Evolutionary conservation across 345 rosid species (phyloP).

Genomic region (Dipteronia sinensis): DNA sequence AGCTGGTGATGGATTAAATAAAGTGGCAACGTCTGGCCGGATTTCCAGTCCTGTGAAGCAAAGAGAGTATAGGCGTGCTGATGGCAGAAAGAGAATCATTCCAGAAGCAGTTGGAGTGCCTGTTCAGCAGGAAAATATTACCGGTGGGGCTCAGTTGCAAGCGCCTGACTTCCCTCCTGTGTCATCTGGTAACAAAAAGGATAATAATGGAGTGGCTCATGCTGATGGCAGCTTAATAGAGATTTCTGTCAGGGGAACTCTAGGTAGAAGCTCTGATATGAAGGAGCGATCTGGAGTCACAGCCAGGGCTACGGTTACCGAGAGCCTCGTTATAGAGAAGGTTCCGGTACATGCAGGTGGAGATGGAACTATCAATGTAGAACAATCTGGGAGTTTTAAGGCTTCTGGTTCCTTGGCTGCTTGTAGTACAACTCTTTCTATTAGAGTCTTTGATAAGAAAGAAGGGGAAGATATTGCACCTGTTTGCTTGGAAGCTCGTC

Average conservation of each 20-base stretch:
- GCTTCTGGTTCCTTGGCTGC: slow-evolving; percentile 48
- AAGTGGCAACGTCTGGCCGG: slow-evolving; percentile 46
- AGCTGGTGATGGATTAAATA: slow-evolving; percentile 56
- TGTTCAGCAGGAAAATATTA: slow-evolving; percentile 55
- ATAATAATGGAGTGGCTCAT: slow-evolving; percentile 45
- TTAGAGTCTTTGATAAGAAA: slow-evolving; percentile 87
- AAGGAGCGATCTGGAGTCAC: slow-evolving; percentile 79
- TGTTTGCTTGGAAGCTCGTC: slow-evolving; percentile 88
- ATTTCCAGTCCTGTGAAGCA: slow-evolving; percentile 89
- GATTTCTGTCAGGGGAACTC: slow-evolving; percentile 45
- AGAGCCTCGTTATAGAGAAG: slow-evolving; percentile 85
- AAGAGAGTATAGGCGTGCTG: slow-evolving; percentile 91
- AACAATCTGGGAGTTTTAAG: slow-evolving; percentile 59
- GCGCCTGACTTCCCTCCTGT: slow-evolving; percentile 41
- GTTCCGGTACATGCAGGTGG: slow-evolving; percentile 51
- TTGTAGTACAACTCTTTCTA: slow-evolving; percentile 39
- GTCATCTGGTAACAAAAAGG: slow-evolving; percentile 45
- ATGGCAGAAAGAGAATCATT: slow-evolving; percentile 97
- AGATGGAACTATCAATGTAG: slow-evolving; percentile 61
- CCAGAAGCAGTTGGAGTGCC: slow-evolving; percentile 95
- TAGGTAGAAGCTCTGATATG: slow-evolving; percentile 49
- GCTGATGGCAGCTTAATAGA: slow-evolving; percentile 48
- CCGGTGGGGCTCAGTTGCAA: slow-evolving; percentile 41
- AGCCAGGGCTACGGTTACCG: slow-evolving; percentile 75
- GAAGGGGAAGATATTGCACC: slow-evolving; percentile 66